Percentiles rank a stretch among this genome's conserved stretches.
phyloP scores from a whole-genome alignment of 2,329 filamentous ascomycete species.

The Fusarium staphyleae region DNA sequence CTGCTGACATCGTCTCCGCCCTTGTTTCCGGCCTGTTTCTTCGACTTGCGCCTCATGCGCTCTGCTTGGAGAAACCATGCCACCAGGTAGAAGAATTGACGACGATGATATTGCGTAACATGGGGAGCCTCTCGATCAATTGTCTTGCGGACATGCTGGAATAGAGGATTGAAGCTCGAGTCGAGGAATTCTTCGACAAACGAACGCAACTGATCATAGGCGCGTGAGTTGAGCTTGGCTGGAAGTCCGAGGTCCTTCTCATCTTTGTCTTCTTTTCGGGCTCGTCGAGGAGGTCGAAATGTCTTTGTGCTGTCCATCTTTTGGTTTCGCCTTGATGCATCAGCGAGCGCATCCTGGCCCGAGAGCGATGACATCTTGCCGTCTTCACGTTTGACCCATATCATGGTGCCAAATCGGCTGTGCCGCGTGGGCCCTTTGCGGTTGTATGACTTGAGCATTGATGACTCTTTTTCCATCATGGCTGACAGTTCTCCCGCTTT shows the following conservation, averaged over 20 bases:
- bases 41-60: constrained; percentile 70
- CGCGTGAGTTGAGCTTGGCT: constrained; percentile 72
- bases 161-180: constrained; percentile 92
- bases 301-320: constrained; percentile 94
- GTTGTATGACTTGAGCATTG: constrained; percentile 80
- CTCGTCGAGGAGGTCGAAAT: constrained; percentile 79
- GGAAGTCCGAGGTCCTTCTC: constrained; percentile 79
- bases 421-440: constrained; percentile 84
- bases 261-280: constrained; percentile 66
- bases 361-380: constrained; percentile 86
- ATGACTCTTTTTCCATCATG: constrained; percentile 81
- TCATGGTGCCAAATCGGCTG: constrained; percentile 95
- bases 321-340: constrained; percentile 74
- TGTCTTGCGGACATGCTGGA: constrained; percentile 83
- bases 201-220: constrained; percentile 76
- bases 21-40: constrained; percentile 59
- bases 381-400: constrained; percentile 91
- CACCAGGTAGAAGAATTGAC: constrained; percentile 91
- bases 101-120: constrained; percentile 75
- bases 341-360: constrained; percentile 83
- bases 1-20: constrained; percentile 67
- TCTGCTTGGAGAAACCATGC: constrained; percentile 94
- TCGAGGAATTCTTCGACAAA: constrained; percentile 96
- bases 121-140: constrained; percentile 90
- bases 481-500: constrained; percentile 76